phyloP scores from a whole-genome alignment of 2,329 filamentous ascomycete genomes.

The Talaromyces piceae region DNA sequence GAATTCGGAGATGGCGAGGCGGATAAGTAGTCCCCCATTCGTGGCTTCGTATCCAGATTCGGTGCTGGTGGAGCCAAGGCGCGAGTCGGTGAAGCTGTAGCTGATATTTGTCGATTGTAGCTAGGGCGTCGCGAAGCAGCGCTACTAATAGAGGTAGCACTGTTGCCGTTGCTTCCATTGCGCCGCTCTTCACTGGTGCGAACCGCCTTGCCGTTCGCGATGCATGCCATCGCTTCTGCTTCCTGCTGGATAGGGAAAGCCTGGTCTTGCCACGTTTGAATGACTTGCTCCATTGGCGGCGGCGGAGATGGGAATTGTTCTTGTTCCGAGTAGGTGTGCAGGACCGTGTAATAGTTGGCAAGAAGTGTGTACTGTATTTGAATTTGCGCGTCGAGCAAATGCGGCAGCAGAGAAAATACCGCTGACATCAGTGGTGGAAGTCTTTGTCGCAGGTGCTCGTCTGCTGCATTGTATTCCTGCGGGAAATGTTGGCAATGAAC shows the following conservation, averaged over 20 bases:
- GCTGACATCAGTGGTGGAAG: constrained; percentile 65
- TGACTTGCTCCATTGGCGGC: constrained; percentile 63
- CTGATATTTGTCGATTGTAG: constrained; percentile 22
- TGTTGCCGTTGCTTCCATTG: constrained; percentile 35
- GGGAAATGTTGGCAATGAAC: no score
- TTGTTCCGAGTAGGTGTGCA: constrained; percentile 66
- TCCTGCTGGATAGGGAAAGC: constrained; percentile 60
- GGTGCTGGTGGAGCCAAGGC: constrained; percentile 21
- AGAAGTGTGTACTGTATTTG: constrained; percentile 71
- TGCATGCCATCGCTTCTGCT: constrained; percentile 56
- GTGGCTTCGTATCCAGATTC: constrained; percentile 21
- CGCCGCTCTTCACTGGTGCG: constrained; percentile 48
- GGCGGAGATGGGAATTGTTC: constrained; percentile 63
- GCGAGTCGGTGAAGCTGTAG: constrained; percentile 19
- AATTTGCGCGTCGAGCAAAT: constrained; percentile 62
- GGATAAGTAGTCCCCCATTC: constrained; percentile 13
- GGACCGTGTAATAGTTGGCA: constrained; percentile 67
- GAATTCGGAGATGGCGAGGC: constrained; percentile 22
- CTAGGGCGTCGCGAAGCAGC: constrained; percentile 30
- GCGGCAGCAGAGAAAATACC: constrained; percentile 66
- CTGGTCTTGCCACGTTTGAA: constrained; percentile 56
- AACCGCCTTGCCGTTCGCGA: constrained; percentile 61
- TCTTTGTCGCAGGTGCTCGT: constrained; percentile 63
- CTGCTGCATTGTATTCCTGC: constrained; percentile 67
- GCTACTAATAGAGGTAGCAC: no score